Base-by-base conservation (phyloP, 208 protist genomes). In the Wallacemonas sp. region DNA sequence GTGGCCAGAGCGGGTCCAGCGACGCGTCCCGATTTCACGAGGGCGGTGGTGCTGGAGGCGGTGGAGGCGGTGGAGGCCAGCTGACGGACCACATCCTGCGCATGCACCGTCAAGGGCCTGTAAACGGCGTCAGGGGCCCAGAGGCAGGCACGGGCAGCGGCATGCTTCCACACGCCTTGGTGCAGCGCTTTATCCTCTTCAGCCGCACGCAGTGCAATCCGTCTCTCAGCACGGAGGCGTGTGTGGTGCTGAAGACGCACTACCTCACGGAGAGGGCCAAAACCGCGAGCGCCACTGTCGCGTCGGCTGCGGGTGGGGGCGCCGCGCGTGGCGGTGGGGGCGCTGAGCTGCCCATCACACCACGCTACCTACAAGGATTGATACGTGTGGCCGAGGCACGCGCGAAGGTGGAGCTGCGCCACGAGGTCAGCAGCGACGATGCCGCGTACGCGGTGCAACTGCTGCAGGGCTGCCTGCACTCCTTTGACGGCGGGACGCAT, bases 61-160 rank as follows among this genome's bases (percentile, higher is more conserved):
- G 36, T 14, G 36, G 36, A n/a, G n/a, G n/a, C 1, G 24, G 45
- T 26, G 62, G 63, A 84, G 47, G 72, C 36, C 67, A 53, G 1
- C 75, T 99, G 6, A 98, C 96, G 6, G 66, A 97, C 33, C 98
- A 99, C 76, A 96, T 99, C 1, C 91, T 99, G 41, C 68, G 82
- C 65, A 62, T 91, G 59, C 89, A 95, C 60, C 84, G 75, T 0
- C 75, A 45, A 1, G 38, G 26, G 5, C 21, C 26, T n/a, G n/a
- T n/a, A 14, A 1, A 1, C 27, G 41, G 26, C 53, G 34, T 24
- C 33, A 27, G 21, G 12, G 19, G 0, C 36, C n/a, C 31, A 51
- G 62, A 27, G n/a, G 6, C 31, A 33, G 46, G 19, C 36, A 47
- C 19, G 33, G 38, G 59, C 17, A 69, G 41, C 1, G 71, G 70